Base-by-base conservation (phyloP, 495 filamentous ascomycete genomes). In the Cercophora samala region DNA sequence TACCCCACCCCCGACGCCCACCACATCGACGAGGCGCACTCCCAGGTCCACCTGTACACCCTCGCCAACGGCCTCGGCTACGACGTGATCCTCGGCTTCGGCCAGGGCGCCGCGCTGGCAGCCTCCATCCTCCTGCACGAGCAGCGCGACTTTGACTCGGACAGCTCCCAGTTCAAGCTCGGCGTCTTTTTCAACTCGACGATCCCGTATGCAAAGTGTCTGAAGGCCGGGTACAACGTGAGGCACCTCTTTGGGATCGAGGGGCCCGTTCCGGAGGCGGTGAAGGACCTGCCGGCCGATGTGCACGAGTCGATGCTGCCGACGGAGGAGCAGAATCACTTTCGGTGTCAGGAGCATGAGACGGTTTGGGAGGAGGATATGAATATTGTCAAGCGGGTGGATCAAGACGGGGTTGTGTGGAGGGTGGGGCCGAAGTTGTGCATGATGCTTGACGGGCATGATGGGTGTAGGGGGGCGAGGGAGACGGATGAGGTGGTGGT, bases 81-180 rank as follows among this genome's bases (percentile, higher is more conserved):
- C 52, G 52, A 55, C 52, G 13, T 55, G 5, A 55, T 55, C 21
- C 52, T 55, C 52, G 52, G 52, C 18, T 55, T 55, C 52, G 52
- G 52, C 52, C 52, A 55, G 13, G 52, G 52, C 52, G 52, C 52
- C 18, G 52, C 52, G 52, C 52, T 55, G 5, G 52, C 52, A 5
- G 52, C 52, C 52, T 55, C 52, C 4, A n/a, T 55, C 13, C 52
- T 55, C 4, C 13, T 55, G 52, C 52, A 55, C 13, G 18, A 55
- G 17, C 52, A 55, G 18, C 52, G 17, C 13, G 52, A 55, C n/a
- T n/a, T n/a, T n/a, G 52, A 5, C 52, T 22, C 13, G 52, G 52
- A 15, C 5, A n/a, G 17, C n/a, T 55, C 52, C 5, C 5, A 55
- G 52, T 55, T 55, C 52, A 55, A 55, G 13, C 3, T 22, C 4